phyloP scores from a whole-genome alignment of 306 rosid genomes.

The Vigna trinervia region DNA sequence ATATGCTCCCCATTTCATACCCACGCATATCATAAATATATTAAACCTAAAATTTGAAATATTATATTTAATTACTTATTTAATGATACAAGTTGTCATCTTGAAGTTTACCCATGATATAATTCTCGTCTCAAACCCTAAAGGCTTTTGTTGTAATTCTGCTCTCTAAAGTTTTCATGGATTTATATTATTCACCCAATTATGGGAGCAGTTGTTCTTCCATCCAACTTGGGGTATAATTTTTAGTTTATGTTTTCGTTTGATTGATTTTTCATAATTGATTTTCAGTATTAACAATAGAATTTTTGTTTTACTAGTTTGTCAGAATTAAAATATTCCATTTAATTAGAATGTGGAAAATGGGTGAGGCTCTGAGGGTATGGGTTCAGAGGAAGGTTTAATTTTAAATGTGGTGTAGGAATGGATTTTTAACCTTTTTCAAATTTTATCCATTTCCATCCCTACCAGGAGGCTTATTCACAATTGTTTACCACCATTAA shows the following conservation, averaged over 20 bases:
- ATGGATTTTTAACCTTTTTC: background rate
- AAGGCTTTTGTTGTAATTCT: background rate
- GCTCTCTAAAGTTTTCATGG: background rate
- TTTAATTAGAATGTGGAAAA: background rate
- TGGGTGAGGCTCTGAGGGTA: background rate
- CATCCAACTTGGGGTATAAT: background rate
- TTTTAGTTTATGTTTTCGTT: background rate
- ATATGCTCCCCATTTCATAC: background rate
- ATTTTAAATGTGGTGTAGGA: too few relatives aligned
- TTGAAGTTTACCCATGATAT: background rate
- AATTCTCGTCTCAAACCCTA: background rate
- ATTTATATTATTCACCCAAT: background rate
- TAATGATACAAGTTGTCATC: background rate
- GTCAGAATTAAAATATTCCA: background rate
- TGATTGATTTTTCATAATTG: background rate
- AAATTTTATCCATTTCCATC: background rate
- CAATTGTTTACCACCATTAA: background rate
- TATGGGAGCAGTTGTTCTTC: background rate
- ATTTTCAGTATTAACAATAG: background rate
- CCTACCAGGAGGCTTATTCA: conserved; percentile 6
- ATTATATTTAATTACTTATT: background rate
- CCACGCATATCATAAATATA: background rate
- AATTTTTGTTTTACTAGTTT: background rate
- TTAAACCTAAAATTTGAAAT: background rate
- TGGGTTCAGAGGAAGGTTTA: background rate